These are phyloP conservation scores for Yamadazyma atlantica DNA, from an alignment of 1,139 yeast genomes.

Conservation along the genomic window DNA sequence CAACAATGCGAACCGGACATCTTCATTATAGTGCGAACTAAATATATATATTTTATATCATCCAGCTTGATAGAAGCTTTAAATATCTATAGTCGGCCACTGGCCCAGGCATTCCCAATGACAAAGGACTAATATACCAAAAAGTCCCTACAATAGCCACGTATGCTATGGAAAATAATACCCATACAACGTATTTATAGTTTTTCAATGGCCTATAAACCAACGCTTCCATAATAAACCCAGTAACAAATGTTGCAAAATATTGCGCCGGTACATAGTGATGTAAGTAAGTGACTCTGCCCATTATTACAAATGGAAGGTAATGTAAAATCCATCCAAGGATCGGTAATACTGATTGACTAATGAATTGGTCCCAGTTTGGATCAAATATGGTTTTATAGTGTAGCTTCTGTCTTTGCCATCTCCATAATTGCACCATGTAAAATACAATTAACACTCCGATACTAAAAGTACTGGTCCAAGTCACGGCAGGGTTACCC, in stretches of 20 bases:
- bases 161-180: constrained; percentile 9
- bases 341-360: constrained; percentile 50
- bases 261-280: constrained; percentile 96
- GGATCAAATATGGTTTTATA: constrained; percentile 14
- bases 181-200: constrained; percentile 9
- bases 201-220: constrained; percentile 13
- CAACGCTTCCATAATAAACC: constrained; percentile 33
- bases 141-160: constrained; percentile 42
- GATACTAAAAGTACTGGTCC: constrained; percentile 47
- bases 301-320: constrained; percentile 89
- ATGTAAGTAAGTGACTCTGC: constrained; percentile 96
- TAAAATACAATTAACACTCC: constrained; percentile 20
- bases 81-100: constrained; percentile 63
- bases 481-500: constrained; percentile 67
- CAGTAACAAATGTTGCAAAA: constrained; percentile 80
- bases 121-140: constrained; percentile 69
- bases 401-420: constrained; percentile 34
- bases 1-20: background rate
- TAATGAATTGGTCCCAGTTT: constrained; percentile 10
- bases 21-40: too few relatives aligned
- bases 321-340: constrained; percentile 95
- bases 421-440: constrained; percentile 21
- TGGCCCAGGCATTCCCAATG: constrained; percentile 90
- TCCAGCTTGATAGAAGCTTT: constrained; percentile 77
- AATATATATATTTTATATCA: too few relatives aligned